Evolutionary conservation across 495 filamentous ascomycete genomes (phyloP), one percentile per base, ranked within the genome.

Genomic region (Letharia lupina): DNA sequence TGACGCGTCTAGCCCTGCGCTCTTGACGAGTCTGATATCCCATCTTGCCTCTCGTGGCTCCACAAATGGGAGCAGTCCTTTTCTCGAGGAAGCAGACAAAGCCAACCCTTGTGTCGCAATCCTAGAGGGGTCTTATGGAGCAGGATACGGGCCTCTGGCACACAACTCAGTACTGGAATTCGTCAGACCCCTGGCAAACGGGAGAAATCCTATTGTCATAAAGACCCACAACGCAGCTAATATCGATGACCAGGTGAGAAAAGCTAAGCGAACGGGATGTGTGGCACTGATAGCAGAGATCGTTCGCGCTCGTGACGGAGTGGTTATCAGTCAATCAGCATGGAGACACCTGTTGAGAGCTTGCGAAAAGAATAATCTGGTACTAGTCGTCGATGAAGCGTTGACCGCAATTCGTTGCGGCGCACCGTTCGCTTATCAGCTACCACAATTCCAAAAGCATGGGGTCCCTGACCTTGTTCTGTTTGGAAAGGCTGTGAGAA

Each of bases 401-500:
- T 63, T 71, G 56, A 72, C 71, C 13, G 67, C 71, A 8, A 69
- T 71, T 50, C 61, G 71, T 12, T 71, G 71, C 58, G 69, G 71
- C 4, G 71, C 71, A 11, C 71, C 71, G 15, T 72, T 71, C 61
- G 57, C 71, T 20, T 71, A 69, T 58, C 71, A 71, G 28, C 39
- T 70, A 31, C 71, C 71, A 33, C 62, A 69, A 37, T 72, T 65
- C 54, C 61, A 56, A 8, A 48, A 61, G 7, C 16, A 71, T 28
- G 71, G 67, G 4, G 45, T 66, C 28, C 69, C 71, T 11, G 71
- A 72, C 39, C 41, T 72, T 12, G 71, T 72, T 31, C 66, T 72
- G 28, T 72, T 72, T n/a, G 71, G 71, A 5, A 72, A 72, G 40
- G 69, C 69, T 12, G 62, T 72, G 10, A 66, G 62, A 31, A 68